phyloP scores from a whole-genome alignment of 768 basidiomycete genomes.

The Symmetrospora coprosmae region DNA sequence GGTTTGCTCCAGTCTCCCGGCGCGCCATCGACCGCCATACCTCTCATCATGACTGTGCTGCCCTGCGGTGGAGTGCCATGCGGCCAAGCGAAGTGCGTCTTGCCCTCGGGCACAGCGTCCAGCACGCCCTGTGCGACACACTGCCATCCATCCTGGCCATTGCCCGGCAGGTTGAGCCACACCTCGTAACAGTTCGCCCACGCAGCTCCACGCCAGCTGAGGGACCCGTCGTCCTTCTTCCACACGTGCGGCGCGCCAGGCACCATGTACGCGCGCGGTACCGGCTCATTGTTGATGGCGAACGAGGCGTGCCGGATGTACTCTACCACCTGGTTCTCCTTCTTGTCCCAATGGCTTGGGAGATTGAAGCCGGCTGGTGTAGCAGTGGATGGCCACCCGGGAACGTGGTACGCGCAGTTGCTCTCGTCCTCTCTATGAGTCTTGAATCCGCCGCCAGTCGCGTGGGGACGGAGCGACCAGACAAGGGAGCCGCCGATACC shows the following conservation, averaged over 20 bases:
- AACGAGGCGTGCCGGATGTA: slow-evolving; percentile 14
- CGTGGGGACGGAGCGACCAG: slow-evolving; percentile 31
- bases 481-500: slow-evolving; percentile 30
- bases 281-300: slow-evolving; percentile 1
- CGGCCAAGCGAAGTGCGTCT: slow-evolving; percentile 6
- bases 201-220: slow-evolving; percentile 22
- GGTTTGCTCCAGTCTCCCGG: slow-evolving; percentile 12
- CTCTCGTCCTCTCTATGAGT: slow-evolving; percentile 19
- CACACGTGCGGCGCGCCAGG: slow-evolving; percentile 9
- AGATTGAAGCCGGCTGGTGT: background rate
- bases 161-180: background rate
- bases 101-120: slow-evolving; percentile 17
- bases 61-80: slow-evolving; percentile 3
- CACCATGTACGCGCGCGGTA: background rate
- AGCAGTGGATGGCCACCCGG: slow-evolving; percentile 5
- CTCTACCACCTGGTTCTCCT: slow-evolving; percentile 7
- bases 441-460: slow-evolving; percentile 30
- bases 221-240: background rate
- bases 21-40: background rate
- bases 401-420: slow-evolving; percentile 24
- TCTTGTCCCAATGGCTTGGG: slow-evolving; percentile 15
- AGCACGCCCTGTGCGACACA: background rate
- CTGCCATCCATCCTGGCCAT: slow-evolving; percentile 1
- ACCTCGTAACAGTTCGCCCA: slow-evolving; percentile 26
- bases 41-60: background rate